These are phyloP conservation scores for Populus trichocarpa DNA, from an alignment of 441 rosid species.

Conservation along the genomic window DNA sequence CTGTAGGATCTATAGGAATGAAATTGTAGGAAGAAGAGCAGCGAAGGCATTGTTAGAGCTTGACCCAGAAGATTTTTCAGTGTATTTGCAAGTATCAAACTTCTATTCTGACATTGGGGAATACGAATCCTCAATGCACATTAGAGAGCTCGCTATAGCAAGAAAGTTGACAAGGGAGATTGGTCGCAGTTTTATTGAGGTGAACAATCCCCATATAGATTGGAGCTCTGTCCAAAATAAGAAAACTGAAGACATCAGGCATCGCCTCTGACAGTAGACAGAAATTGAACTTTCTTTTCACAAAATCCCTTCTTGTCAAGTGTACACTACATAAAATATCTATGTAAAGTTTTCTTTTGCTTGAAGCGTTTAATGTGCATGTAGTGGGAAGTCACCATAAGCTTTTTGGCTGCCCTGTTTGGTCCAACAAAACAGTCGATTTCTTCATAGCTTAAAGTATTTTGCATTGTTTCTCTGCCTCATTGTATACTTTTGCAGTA, in stretches of 20 bases:
- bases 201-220: slow-evolving; percentile 19
- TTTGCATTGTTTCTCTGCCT: slow-evolving; percentile 13
- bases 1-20: slow-evolving; percentile 58
- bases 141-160: slow-evolving; percentile 46
- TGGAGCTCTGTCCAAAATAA: slow-evolving; percentile 12
- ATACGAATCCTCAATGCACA: slow-evolving; percentile 43
- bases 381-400: slow-evolving; percentile 27
- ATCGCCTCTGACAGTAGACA: neutral
- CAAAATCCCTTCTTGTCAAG: slow-evolving; percentile 20
- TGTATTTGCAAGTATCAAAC: slow-evolving; percentile 54
- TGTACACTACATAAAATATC: slow-evolving; percentile 16
- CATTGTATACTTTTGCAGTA: slow-evolving; percentile 10
- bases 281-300: slow-evolving; percentile 18
- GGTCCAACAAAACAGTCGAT: slow-evolving; percentile 36
- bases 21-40: slow-evolving; percentile 58
- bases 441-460: slow-evolving; percentile 12
- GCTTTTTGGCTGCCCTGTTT: slow-evolving; percentile 29
- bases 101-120: slow-evolving; percentile 69
- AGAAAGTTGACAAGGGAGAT: slow-evolving; percentile 49
- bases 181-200: slow-evolving; percentile 55
- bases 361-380: slow-evolving; percentile 48
- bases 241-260: neutral
- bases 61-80: slow-evolving; percentile 48
- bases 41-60: slow-evolving; percentile 56
- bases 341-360: slow-evolving; percentile 37